A percentile compares a stretch with the other conserved stretches of the same genome.
These are phyloP conservation scores for Fallopia convolvulus DNA, from an alignment of 148 eudicot genomes.

Conservation along the genomic window DNA sequence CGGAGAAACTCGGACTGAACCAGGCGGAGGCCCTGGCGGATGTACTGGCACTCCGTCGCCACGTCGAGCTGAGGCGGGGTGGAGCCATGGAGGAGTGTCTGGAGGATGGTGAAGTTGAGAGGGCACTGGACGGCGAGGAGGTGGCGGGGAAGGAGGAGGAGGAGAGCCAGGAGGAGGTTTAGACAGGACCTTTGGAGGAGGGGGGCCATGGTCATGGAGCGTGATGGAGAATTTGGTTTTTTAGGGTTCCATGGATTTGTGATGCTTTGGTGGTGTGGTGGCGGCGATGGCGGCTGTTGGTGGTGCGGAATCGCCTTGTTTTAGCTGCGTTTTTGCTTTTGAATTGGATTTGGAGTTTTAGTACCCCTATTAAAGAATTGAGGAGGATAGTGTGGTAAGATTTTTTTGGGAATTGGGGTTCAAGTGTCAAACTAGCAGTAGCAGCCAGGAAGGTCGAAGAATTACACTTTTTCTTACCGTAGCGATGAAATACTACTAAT, in stretches of 20 bases:
- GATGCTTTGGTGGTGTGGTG: not conserved
- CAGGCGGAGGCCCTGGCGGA: constrained; percentile 45
- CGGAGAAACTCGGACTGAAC: constrained; percentile 60
- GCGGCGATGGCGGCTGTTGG: not conserved
- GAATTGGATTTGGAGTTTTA: too few species aligned
- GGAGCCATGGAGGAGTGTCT: constrained; percentile 12
- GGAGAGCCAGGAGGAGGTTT: not conserved
- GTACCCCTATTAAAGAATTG: too few species aligned
- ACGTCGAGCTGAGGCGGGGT: constrained; percentile 17
- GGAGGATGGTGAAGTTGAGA: constrained; percentile 36
- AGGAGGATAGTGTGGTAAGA: too few species aligned
- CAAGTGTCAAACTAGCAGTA: too few species aligned
- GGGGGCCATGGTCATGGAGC: not conserved
- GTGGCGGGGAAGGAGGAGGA: constrained; percentile 10
- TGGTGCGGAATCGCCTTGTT: not conserved
- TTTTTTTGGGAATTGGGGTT: too few species aligned
- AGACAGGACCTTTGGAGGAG: not conserved
- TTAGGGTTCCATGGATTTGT: not conserved
- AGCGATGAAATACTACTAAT: too few species aligned
- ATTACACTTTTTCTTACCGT: too few species aligned
- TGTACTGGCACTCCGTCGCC: constrained; percentile 35
- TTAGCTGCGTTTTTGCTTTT: too few species aligned
- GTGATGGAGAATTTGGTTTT: too few species aligned
- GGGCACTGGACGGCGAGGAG: constrained; percentile 36
- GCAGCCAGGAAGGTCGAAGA: too few species aligned